Conservation (phyloP, 352 stramenopile species). For the Phytopythium boreale region DNA sequence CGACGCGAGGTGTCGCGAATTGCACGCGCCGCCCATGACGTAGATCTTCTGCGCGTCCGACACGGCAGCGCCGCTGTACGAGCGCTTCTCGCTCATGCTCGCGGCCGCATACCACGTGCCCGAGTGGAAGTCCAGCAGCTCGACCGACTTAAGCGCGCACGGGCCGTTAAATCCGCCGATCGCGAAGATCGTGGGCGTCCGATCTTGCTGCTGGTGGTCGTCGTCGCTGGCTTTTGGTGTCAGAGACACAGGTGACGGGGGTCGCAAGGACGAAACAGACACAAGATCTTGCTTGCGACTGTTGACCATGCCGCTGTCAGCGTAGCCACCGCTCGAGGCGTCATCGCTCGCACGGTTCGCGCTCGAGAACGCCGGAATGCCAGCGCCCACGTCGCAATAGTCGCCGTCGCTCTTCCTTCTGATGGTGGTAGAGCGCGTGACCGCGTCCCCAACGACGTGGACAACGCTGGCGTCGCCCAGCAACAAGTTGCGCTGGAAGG, state of each 20-base stretch:
- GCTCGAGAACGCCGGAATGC: not conserved
- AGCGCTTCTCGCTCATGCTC: constrained; percentile 50
- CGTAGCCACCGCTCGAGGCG: not conserved
- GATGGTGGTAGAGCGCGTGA: not conserved
- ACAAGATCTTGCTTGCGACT: not conserved
- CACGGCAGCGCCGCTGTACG: constrained; percentile 60
- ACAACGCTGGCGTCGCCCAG: constrained; percentile 17
- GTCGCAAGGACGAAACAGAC: not conserved
- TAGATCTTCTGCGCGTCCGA: constrained; percentile 43
- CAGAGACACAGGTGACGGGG: not conserved
- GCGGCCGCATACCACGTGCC: constrained; percentile 53
- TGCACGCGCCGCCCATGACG: constrained; percentile 63
- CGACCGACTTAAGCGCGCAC: constrained; percentile 46
- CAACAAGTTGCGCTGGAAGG: constrained; percentile 50
- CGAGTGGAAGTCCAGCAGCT: constrained; percentile 66
- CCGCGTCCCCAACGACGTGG: not conserved
- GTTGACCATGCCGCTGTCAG: constrained; percentile 8
- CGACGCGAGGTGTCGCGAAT: constrained; percentile 48
- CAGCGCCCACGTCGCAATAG: not conserved
- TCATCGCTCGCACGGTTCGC: not conserved
- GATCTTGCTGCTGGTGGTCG: not conserved
- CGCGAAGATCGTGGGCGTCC: constrained; percentile 59
- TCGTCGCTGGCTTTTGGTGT: constrained; percentile 1
- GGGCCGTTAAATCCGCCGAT: constrained; percentile 71
- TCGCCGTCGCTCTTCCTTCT: constrained; percentile 6